Evolutionary conservation across 2,329 filamentous ascomycete species (phyloP).

Genomic region (Parasarocladium wereldwijsianum): DNA sequence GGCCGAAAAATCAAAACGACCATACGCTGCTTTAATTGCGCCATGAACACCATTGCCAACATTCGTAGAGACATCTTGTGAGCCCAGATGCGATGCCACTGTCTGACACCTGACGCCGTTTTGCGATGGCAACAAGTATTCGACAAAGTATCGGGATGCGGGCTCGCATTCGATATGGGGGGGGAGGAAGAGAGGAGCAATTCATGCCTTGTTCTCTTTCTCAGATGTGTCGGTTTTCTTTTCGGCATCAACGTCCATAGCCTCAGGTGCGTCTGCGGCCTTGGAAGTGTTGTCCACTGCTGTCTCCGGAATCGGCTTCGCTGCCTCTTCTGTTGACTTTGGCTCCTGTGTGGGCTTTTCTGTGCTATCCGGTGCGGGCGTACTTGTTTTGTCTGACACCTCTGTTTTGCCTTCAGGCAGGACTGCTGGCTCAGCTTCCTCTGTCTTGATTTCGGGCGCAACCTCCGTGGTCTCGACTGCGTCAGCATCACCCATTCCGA

Average conservation of each 20-base stretch:
- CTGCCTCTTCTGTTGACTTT: slow-evolving; percentile 7
- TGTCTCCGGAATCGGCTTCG: slow-evolving; percentile 5
- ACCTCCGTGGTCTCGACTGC: slow-evolving; percentile 14
- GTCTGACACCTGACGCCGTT: too few species aligned
- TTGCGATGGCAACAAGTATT: too few species aligned
- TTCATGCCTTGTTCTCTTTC: slow-evolving; percentile 5
- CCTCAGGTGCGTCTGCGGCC: slow-evolving; percentile 3
- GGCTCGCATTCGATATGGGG: too few species aligned
- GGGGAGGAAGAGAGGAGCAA: too few species aligned
- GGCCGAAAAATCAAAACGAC: too few species aligned
- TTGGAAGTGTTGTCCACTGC: slow-evolving; percentile 6
- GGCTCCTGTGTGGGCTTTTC: slow-evolving; percentile 11
- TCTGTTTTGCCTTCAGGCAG: slow-evolving; percentile 16
- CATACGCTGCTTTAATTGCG: too few species aligned
- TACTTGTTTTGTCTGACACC: slow-evolving; percentile 12
- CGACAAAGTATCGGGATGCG: too few species aligned
- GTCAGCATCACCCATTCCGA: slow-evolving; percentile 31
- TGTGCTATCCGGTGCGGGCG: slow-evolving; percentile 2
- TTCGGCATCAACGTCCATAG: slow-evolving; percentile 7
- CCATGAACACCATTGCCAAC: not conserved
- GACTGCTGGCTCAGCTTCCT: slow-evolving; percentile 20
- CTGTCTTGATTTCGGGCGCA: slow-evolving; percentile 22
- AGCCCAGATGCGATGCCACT: too few species aligned
- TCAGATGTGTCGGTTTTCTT: slow-evolving; percentile 3
- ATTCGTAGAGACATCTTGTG: not conserved